phyloP scores from a whole-genome alignment of 352 stramenopile genomes.

The Phytopythium helicoides region DNA sequence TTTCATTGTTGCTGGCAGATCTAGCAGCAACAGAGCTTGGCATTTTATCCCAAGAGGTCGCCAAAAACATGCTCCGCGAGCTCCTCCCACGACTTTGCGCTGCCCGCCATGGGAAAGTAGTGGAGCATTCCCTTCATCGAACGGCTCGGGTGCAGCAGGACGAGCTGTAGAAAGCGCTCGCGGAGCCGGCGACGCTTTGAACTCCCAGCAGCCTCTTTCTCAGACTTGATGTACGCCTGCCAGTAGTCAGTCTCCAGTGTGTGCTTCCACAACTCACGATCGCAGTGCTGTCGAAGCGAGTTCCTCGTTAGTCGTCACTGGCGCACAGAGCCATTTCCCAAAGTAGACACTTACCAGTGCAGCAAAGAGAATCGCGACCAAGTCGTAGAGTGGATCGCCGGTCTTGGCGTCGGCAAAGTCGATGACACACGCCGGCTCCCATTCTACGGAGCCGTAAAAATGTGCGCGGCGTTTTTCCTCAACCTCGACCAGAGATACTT shows the following conservation, averaged over 20 bases:
- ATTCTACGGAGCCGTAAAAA: constrained; percentile 51
- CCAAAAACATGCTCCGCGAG: constrained; percentile 63
- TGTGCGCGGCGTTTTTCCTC: constrained; percentile 39
- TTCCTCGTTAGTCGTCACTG: constrained; percentile 9
- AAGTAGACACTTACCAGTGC: constrained; percentile 70
- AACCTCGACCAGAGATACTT: constrained; percentile 21
- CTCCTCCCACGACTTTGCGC: constrained; percentile 50
- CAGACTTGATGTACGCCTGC: constrained; percentile 60
- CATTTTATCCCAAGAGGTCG: constrained; percentile 42
- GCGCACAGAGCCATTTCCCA: too few species aligned
- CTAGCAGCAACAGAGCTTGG: constrained; percentile 6
- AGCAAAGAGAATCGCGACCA: constrained; percentile 79
- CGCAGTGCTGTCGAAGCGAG: constrained; percentile 50
- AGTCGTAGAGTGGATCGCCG: constrained; percentile 83
- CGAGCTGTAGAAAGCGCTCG: constrained; percentile 71
- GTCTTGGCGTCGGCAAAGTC: constrained; percentile 88
- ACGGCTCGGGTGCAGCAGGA: constrained; percentile 75
- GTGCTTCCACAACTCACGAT: constrained; percentile 55
- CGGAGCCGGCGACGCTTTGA: constrained; percentile 28
- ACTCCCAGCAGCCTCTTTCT: constrained; percentile 11
- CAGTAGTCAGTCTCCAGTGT: constrained; percentile 66
- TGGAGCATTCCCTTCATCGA: constrained; percentile 69
- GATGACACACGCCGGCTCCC: constrained; percentile 70
- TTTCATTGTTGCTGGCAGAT: constrained; percentile 18
- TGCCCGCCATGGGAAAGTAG: constrained; percentile 49